These are phyloP conservation scores for Rhodamnia rubescens DNA, from an alignment of 345 rosid species.

Conservation along the genomic window DNA sequence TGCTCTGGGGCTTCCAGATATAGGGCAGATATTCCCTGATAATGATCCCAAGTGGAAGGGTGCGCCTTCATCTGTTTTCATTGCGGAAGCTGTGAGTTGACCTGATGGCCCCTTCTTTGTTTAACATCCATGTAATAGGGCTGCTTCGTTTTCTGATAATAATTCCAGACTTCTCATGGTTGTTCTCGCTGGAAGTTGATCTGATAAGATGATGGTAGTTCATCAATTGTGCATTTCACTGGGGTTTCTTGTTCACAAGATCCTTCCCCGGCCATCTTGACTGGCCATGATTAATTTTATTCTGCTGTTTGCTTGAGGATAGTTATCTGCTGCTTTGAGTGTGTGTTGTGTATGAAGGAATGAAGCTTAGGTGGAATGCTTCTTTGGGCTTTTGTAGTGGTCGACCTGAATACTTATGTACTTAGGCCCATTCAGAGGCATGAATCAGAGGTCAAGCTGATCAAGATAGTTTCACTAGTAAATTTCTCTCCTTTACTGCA, in stretches of 20 bases:
- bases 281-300: background rate
- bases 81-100: constrained; percentile 86
- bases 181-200: background rate
- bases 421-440: background rate
- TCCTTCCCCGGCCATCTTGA: background rate
- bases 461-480: background rate
- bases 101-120: background rate
- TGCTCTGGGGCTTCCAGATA: constrained; percentile 94
- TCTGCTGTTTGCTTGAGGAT: background rate
- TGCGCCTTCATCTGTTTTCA: constrained; percentile 79
- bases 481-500: background rate
- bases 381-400: background rate
- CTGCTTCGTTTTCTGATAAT: background rate
- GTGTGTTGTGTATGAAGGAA: background rate
- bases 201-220: background rate
- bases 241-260: background rate
- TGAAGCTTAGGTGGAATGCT: background rate
- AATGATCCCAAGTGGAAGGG: constrained; percentile 96
- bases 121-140: background rate
- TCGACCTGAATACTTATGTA: background rate
- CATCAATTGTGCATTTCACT: background rate
- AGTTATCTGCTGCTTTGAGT: background rate
- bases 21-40: constrained; percentile 94
- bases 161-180: background rate
- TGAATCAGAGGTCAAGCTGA: background rate